Evolutionary conservation across 768 basidiomycete species (phyloP), one percentile per base, ranked within the genome.

Genomic region (Naganishia randhawae): DNA sequence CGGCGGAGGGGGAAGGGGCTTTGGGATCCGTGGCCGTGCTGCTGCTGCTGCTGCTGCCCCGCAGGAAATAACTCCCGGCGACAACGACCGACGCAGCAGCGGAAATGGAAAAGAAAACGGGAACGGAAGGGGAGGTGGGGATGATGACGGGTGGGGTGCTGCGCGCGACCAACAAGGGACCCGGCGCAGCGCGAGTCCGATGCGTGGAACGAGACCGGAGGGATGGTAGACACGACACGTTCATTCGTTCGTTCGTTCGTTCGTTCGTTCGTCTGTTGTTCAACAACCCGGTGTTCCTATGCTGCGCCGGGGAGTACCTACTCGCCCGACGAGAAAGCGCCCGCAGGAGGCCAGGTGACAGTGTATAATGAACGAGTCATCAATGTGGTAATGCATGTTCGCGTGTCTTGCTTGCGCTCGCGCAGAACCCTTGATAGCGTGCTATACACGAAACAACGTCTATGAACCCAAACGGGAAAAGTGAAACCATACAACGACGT

Each of bases 1-100:
- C 16, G 9, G 25, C n/a, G 29, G 50, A 14, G 22, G 51, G 29
- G n/a, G 22, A 33, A 32, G 53, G n/a, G 53, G 53, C 16, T 55
- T 55, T 33, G 54, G 54, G 11, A 55, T 55, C 35, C 54, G 54
- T 22, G 54, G 54, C 10, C 54, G 54, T 33, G 54, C 32, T 35
- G 54, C 35, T 33, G 54, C 3, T n/a, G 54, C 32, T 32, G 33
- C 54, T 37, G 19, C 5, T 55, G n/a, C 2, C 33, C 7, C 19
- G n/a, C 41, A 7, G 14, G 5, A 13, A 42, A 11, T 7, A 3
- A n/a, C 16, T n/a, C n/a, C n/a, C n/a, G n/a, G n/a, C n/a, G 13
- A 22, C 3, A 48, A 48, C 45, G 45, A 22, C 3, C 25, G 45
- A 22, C 4, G 3, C 19, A 42, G 19, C 7, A 42, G 41, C 14